These are phyloP conservation scores for Rhodotorula sp. DNA, from an alignment of 1,284 basidiomycete species.

Conservation along the genomic window DNA sequence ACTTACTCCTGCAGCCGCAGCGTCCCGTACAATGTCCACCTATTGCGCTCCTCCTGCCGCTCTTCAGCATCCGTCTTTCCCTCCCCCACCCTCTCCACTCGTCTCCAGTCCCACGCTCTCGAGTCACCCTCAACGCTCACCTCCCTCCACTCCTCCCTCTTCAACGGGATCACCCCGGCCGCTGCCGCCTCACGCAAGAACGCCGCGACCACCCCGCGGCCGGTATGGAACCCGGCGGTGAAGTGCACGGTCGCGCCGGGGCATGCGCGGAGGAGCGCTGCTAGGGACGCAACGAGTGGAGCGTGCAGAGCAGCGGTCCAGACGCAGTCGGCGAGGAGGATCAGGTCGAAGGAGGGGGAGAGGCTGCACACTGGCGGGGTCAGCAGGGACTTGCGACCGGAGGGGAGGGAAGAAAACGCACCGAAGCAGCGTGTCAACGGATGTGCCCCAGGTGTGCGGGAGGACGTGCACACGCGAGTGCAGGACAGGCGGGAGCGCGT, in stretches of 20 bases:
- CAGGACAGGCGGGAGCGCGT: not conserved
- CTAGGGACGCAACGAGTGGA: not conserved
- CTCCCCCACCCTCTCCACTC: not conserved
- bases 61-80: not conserved
- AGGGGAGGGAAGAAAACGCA: not conserved
- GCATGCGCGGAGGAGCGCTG: not conserved
- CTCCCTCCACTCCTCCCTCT: not conserved
- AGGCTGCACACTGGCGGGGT: not conserved
- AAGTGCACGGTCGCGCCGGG: slow-evolving; percentile 8
- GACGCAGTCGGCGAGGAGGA: slow-evolving; percentile 30
- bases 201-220: slow-evolving; percentile 8
- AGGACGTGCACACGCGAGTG: not conserved
- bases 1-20: not conserved
- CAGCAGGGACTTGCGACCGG: too few relatives aligned
- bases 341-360: slow-evolving; percentile 9
- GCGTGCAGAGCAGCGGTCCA: not conserved
- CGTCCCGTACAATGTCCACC: slow-evolving; percentile 25
- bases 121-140: slow-evolving; percentile 13
- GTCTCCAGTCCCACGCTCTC: not conserved
- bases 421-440: not conserved
- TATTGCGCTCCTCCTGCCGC: slow-evolving; percentile 21
- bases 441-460: slow-evolving; percentile 12
- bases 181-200: slow-evolving; percentile 7
- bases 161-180: not conserved
- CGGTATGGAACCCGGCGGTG: slow-evolving; percentile 24